Base-by-base conservation (phyloP, 768 basidiomycete species). In the Sporobolomyces roseus region DNA sequence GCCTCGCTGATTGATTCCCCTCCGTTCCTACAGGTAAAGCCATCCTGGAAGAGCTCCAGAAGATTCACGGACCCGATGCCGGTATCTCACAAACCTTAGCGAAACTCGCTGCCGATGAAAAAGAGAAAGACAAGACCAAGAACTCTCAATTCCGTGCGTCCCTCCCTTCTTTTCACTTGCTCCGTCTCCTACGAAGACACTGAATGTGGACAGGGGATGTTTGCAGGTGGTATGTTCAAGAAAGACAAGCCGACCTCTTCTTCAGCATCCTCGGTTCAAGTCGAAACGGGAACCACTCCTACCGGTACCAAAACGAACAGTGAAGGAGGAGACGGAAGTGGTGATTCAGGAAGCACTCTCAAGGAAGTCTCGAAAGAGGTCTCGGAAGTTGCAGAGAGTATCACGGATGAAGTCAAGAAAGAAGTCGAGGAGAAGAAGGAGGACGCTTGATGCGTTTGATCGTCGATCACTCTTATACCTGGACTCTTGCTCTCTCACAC, bases 41-140 rank as follows among this genome's bases (percentile, higher is more conserved):
- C n/a, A n/a, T 52, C 25, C 49, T 75, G 16, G 35, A 53, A n/a
- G 56, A 71, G 19, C 48, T 75, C 6, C 62, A 66, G 36, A 61
- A 66, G 46, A 43, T 33, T 35, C 30, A 36, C 8, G 66, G 49
- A 29, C 71, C 71, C 32, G 71, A 72, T 52, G 0, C 52, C 1
- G 71, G 65, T 12, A 61, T 72, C 60, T 19, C 53, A 7, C 51
- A 32, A 13, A 62, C 66, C 14, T 55, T 72, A 10, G 29, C 55
- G 14, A 17, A 68, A 43, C 63, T 72, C 60, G 54, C 21, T 4
- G 7, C n/a, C 5, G 43, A 56, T 21, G 66, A 61, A 8, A 45
- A 51, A n/a, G 23, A 36, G 4, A 45, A 59, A 30, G 35, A 27
- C 19, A 25, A 35, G 5, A 46, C 43, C n/a, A 62, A 36, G 61